These are phyloP conservation scores for Infundibulicybe gibba DNA, from an alignment of 768 basidiomycete genomes.

Conservation along the genomic window DNA sequence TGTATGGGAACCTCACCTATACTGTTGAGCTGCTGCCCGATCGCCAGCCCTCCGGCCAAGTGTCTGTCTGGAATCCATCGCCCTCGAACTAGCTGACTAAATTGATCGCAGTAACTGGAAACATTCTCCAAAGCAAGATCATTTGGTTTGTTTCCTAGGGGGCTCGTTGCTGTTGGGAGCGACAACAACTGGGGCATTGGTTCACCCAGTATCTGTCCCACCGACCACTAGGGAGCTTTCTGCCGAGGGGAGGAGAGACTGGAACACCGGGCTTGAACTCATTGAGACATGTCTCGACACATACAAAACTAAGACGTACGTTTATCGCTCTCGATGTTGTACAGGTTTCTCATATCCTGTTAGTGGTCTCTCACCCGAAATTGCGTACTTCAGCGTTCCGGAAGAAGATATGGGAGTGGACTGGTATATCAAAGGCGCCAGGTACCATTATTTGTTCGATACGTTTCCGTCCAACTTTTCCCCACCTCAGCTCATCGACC, in stretches of 20 bases:
- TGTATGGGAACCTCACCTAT: slow-evolving; percentile 59
- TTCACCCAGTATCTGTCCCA: slow-evolving; percentile 58
- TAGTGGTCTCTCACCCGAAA: slow-evolving; percentile 86
- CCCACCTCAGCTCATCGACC: slow-evolving; percentile 15
- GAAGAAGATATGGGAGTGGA: slow-evolving; percentile 53
- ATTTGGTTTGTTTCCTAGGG: slow-evolving; percentile 92
- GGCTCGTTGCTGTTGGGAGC: slow-evolving; percentile 91
- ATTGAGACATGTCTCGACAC: slow-evolving; percentile 87
- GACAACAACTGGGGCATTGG: slow-evolving; percentile 58
- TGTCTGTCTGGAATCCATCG: too few species aligned
- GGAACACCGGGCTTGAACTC: slow-evolving; percentile 76
- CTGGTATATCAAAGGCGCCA: slow-evolving; percentile 90
- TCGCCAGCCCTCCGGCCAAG: slow-evolving; percentile 22
- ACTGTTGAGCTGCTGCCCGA: slow-evolving; percentile 81
- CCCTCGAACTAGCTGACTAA: too few species aligned
- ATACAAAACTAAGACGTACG: slow-evolving; percentile 80
- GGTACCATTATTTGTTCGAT: slow-evolving; percentile 31
- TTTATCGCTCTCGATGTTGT: slow-evolving; percentile 3
- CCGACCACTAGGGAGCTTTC: slow-evolving; percentile 60
- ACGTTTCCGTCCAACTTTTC: background rate
- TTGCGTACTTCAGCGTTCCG: slow-evolving; percentile 76
- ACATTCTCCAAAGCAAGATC: slow-evolving; percentile 85
- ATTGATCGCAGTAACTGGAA: slow-evolving; percentile 50
- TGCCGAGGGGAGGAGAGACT: slow-evolving; percentile 65
- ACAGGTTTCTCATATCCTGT: too few species aligned